phyloP scores from a whole-genome alignment of 202 grass and related monocot genomes.

The Tripidium arundinaceum region DNA sequence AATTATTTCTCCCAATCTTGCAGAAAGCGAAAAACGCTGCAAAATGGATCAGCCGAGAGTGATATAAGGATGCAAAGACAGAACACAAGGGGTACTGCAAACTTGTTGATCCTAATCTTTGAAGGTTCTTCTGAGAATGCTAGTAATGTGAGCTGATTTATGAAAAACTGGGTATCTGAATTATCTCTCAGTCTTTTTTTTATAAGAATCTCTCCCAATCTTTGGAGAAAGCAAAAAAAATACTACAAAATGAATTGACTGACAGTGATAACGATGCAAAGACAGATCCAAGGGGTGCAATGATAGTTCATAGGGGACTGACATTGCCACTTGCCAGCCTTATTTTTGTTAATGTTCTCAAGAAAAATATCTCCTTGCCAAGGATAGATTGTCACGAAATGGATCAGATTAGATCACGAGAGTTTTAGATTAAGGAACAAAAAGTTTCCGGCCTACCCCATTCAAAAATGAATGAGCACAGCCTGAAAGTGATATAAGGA shows the following conservation, averaged over 20 bases:
- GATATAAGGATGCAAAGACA: conserved; percentile 3
- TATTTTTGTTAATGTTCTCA: not conserved
- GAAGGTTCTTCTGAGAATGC: too few species aligned
- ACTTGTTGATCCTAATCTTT: too few species aligned
- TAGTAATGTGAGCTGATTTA: not conserved
- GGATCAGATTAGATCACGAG: not conserved
- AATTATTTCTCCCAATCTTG: not conserved
- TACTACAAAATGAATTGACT: not conserved
- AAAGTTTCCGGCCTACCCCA: too few species aligned
- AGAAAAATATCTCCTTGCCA: not conserved
- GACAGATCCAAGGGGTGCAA: not conserved
- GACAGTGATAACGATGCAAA: not conserved
- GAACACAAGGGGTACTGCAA: not conserved
- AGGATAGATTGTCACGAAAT: not conserved
- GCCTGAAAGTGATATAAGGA: not conserved
- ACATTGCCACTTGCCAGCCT: not conserved
- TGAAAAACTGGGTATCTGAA: not conserved
- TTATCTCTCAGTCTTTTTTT: too few species aligned
- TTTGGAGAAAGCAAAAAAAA: not conserved
- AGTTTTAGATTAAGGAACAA: not conserved
- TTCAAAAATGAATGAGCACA: too few species aligned
- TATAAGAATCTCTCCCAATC: not conserved
- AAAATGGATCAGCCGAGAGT: not conserved
- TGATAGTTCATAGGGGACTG: not conserved
- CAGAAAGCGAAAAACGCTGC: not conserved